phyloP scores from a whole-genome alignment of 2,329 filamentous ascomycete genomes.

The Paecilomyces niveus region DNA sequence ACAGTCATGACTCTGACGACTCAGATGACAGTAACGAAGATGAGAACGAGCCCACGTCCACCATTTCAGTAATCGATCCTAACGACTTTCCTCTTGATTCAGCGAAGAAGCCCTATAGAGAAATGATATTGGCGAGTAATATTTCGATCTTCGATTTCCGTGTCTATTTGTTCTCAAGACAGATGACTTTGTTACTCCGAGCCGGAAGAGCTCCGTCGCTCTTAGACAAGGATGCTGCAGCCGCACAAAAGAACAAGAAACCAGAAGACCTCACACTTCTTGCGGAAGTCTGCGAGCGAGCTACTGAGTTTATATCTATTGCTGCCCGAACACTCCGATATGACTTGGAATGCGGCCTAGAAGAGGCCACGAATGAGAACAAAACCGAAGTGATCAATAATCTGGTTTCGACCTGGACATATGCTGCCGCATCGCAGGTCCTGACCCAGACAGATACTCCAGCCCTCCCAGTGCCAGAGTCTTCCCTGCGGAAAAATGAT shows the following conservation, averaged over 20 bases:
- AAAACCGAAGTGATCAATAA: conserved; percentile 37
- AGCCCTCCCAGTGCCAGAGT: conserved; percentile 28
- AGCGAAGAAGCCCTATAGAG: conserved; percentile 73
- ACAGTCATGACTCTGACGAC: conserved; percentile 10
- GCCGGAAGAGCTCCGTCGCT: conserved; percentile 59
- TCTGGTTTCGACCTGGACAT: conserved; percentile 41
- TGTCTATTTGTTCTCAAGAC: conserved; percentile 86
- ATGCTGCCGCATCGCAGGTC: conserved; percentile 37
- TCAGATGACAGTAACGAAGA: conserved; percentile 24
- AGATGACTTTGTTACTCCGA: conserved; percentile 73
- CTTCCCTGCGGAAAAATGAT: conserved; percentile 25
- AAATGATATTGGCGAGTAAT: conserved; percentile 86
- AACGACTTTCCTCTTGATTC: conserved; percentile 39
- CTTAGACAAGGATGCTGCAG: conserved; percentile 19
- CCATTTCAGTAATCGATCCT: conserved; percentile 20
- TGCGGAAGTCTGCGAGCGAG: conserved; percentile 78
- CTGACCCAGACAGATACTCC: conserved; percentile 33
- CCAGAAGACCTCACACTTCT: conserved; percentile 69
- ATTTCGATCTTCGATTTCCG: conserved; percentile 95
- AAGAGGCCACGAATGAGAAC: conserved; percentile 27
- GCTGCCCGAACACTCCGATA: conserved; percentile 71
- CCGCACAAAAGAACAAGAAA: conserved; percentile 46
- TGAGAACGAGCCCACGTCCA: conserved; percentile 15
- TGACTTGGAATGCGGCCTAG: conserved; percentile 63
- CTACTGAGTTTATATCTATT: conserved; percentile 75